phyloP scores from a whole-genome alignment of 805 yeast species.

The Nakazawaea anatomiae region DNA sequence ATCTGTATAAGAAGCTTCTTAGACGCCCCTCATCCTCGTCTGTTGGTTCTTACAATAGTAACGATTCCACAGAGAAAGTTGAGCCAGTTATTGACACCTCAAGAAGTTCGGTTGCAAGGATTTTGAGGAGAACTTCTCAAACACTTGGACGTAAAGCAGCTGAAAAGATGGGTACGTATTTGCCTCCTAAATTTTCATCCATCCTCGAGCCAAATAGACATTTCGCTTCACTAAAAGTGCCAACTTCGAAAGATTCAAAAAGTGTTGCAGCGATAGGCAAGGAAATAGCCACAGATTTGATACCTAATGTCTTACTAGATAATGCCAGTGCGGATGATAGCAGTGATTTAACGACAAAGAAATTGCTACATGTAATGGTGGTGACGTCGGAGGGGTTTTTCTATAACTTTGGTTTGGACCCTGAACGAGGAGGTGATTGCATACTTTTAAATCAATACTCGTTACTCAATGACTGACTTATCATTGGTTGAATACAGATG shows the following conservation, averaged over 20 bases:
- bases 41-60: constrained; percentile 20
- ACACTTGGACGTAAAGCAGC: constrained; percentile 76
- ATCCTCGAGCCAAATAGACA: constrained; percentile 89
- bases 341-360: constrained; percentile 14
- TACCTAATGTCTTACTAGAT: constrained; percentile 17
- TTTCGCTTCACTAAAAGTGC: constrained; percentile 67
- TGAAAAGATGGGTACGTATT: constrained; percentile 80
- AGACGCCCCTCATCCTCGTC: constrained; percentile 15
- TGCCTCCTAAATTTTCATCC: constrained; percentile 80
- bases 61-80: constrained; percentile 20
- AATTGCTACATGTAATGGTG: constrained; percentile 56
- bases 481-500: no score
- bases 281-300: constrained; percentile 19
- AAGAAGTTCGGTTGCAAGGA: constrained; percentile 66
- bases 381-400: constrained; percentile 84
- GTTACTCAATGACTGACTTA: constrained; percentile 20
- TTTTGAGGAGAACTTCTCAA: constrained; percentile 74
- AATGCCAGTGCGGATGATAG: constrained; percentile 15
- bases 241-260: constrained; percentile 36
- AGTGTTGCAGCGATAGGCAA: constrained; percentile 44
- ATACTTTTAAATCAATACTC: constrained; percentile 68
- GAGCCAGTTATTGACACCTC: constrained; percentile 72
- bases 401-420: constrained; percentile 79
- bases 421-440: constrained; percentile 94
- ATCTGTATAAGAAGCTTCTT: not conserved